Conservation (phyloP, 106 monocot genomes). For the Phalaenopsis equestris region DNA sequence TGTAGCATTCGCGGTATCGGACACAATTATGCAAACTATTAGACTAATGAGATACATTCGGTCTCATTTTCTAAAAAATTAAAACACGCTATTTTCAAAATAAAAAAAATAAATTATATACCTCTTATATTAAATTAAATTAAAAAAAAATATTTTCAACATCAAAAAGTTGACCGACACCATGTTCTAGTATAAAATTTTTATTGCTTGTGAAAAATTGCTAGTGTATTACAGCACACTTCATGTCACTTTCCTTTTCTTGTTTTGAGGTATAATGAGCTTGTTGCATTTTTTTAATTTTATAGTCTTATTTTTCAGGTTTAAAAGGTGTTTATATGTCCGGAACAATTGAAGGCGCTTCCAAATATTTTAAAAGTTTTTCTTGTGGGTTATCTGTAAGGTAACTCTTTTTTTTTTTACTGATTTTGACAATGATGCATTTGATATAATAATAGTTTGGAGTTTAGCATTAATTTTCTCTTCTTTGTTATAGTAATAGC, state of each 20-base stretch:
- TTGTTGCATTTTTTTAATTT: neutral
- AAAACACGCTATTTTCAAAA: too few relatives aligned
- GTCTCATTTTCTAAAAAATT: too few relatives aligned
- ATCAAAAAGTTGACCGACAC: too few relatives aligned
- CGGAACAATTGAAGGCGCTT: conserved; percentile 52
- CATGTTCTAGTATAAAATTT: neutral
- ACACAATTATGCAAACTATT: too few relatives aligned
- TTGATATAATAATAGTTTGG: neutral
- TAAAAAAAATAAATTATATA: too few relatives aligned
- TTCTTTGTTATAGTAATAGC: too few relatives aligned
- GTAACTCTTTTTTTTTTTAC: conserved; percentile 12
- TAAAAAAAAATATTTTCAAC: too few relatives aligned
- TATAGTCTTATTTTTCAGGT: conserved; percentile 27
- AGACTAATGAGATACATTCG: too few relatives aligned
- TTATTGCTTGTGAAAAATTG: neutral
- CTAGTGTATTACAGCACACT: neutral
- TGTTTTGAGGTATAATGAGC: neutral
- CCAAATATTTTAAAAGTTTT: conserved; percentile 33
- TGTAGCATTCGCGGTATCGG: too few relatives aligned
- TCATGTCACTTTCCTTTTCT: neutral
- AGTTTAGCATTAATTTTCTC: too few relatives aligned
- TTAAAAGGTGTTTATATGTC: conserved; percentile 61
- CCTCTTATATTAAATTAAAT: too few relatives aligned
- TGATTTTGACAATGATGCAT: neutral
- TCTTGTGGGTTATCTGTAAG: conserved; percentile 29